Evolutionary conservation across 1,284 basidiomycete species (phyloP), one percentile per base, ranked within the genome.

Genomic region (Microbotryum intermedium): DNA sequence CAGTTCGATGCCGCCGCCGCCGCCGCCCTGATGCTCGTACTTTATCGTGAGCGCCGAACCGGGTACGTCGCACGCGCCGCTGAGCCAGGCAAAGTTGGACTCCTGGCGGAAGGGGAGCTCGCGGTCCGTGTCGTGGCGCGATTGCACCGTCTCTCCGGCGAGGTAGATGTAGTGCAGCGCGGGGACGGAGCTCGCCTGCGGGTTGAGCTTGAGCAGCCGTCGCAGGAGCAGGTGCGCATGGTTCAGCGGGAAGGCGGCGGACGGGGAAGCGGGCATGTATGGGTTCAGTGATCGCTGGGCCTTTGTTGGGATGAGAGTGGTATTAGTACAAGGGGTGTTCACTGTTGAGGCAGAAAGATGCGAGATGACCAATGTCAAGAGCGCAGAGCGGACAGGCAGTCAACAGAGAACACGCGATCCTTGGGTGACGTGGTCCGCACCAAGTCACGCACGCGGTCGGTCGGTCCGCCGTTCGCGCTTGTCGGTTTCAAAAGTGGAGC

Each of bases 51-150:
- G 74, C 60, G 82, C 83, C 1, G 87, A 84, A 0, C 73, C 74
- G 21, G 88, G 86, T 1, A 90, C 80, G 50, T 79, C 77, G 75
- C 86, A 30, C 34, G 60, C 89, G 61, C 88, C 89, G 0, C 88
- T 82, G 6, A 93, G 79, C 73, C 90, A 93, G 76, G 82, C 86
- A 74, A 93, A 94, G 76, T 93, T 93, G 69, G 85, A 86, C 76
- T 92, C 89, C 77, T 84, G 74, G 69, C 76, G 67, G 74, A 90
- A 91, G 1, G 79, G 74, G 51, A 90, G 77, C 75, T 92, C 90
- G 54, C 90, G 82, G 73, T 95, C 91, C 4, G 57, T 58, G 52
- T 65, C 65, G 54, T 65, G 53, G 6, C 65, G 34, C 25, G 29
- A 57, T 39, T 50, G 46, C 23, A 54, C 28, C 21, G 30, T 44